These are phyloP conservation scores for Tulasnella sp. DNA, from an alignment of 768 basidiomycete genomes.

Conservation along the genomic window DNA sequence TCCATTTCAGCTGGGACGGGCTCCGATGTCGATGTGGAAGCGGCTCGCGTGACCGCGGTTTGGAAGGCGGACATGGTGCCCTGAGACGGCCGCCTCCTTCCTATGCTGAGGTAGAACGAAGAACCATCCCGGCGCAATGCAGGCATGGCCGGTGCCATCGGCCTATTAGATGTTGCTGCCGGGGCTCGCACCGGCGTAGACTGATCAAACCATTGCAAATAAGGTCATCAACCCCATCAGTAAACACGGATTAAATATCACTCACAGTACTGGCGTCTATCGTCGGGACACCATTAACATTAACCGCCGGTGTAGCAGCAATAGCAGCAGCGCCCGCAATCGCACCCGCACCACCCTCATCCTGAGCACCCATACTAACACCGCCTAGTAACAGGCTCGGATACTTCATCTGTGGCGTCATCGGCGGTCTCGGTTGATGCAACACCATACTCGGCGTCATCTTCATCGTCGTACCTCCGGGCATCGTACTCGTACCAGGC, in stretches of 20 bases:
- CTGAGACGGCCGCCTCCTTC: no score
- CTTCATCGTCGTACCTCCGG: constrained; percentile 7
- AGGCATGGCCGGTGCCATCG: neutral
- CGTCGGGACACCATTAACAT: neutral
- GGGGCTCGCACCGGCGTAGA: neutral
- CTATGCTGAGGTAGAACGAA: constrained; percentile 8
- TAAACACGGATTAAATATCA: neutral
- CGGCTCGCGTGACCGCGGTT: neutral
- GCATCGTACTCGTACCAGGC: neutral
- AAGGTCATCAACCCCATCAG: neutral
- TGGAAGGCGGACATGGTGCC: neutral
- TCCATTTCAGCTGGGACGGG: neutral
- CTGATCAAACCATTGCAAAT: neutral
- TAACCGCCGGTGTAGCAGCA: no score
- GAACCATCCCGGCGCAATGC: constrained; percentile 12
- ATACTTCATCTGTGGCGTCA: neutral
- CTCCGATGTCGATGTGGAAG: neutral
- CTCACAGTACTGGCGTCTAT: neutral
- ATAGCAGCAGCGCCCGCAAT: no score
- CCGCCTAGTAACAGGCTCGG: neutral
- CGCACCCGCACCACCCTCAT: neutral
- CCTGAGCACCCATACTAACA: neutral
- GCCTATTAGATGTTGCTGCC: neutral
- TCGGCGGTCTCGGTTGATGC: neutral
- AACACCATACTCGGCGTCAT: constrained; percentile 10